phyloP scores from a whole-genome alignment of 2,329 filamentous ascomycete genomes.

The Beauveria brongniartii region DNA sequence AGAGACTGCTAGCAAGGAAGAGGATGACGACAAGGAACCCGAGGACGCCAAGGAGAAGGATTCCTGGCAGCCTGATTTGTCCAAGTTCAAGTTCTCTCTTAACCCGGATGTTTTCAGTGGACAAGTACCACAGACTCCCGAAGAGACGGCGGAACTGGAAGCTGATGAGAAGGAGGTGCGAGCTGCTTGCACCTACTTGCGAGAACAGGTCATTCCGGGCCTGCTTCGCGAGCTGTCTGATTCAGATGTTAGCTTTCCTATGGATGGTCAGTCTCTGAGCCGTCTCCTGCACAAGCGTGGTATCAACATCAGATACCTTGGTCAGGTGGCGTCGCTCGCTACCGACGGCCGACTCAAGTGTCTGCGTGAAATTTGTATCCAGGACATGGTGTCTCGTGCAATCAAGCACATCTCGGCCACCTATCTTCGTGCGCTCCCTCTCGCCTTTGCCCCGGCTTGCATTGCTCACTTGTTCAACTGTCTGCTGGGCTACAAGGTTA shows the following conservation, averaged over 20 bases:
- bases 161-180: constrained; percentile 85
- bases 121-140: constrained; percentile 80
- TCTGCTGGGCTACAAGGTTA: constrained; percentile 69
- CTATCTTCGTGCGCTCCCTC: constrained; percentile 71
- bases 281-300: constrained; percentile 90
- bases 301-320: constrained; percentile 95
- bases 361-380: constrained; percentile 66
- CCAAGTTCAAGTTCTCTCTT: constrained; percentile 76
- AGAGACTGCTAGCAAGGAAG: constrained; percentile 12
- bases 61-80: constrained; percentile 63
- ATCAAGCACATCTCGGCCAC: constrained; percentile 88
- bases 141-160: constrained; percentile 75
- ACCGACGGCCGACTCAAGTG: constrained; percentile 66
- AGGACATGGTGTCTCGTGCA: constrained; percentile 90
- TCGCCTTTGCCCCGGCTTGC: constrained; percentile 71
- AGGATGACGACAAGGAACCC: constrained; percentile 12
- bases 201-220: constrained; percentile 70
- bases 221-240: constrained; percentile 81
- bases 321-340: constrained; percentile 66
- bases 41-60: constrained; percentile 20
- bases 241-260: constrained; percentile 92
- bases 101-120: constrained; percentile 96
- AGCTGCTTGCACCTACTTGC: constrained; percentile 71
- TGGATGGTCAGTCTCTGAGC: constrained; percentile 91
- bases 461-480: constrained; percentile 89